Evolutionary conservation across 352 stramenopile species (phyloP), one percentile per base, ranked within the genome.

Genomic region (Aphanomyces stellatus): DNA sequence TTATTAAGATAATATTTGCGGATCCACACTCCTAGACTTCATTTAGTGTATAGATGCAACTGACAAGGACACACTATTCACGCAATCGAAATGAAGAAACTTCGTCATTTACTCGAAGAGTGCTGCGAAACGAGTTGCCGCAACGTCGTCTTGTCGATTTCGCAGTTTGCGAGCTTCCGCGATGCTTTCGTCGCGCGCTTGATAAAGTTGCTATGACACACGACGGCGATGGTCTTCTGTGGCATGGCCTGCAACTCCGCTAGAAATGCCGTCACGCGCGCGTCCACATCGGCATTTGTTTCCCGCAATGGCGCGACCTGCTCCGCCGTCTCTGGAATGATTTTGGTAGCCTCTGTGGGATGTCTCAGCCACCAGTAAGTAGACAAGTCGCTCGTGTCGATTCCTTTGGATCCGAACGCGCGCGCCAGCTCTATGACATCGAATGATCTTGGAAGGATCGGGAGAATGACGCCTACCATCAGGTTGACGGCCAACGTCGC

Each of bases 201-300:
- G 73, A 95, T 93, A 70, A 82, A 95, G 31, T 79, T 78, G 41
- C 85, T 93, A 71, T 95, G 86, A 22, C 86, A 82, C 28, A 95
- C 82, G 49, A 95, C 70, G 24, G 79, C 82, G 57, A 95, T 92
- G 66, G 91, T 79, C 33, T 75, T 56, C 61, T 92, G 74, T 13
- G 82, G 82, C 28, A 88, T 69, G 25, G 76, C 77, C n/a, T 60
- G 57, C 4, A 95, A 49, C 34, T 76, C 80, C 8, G 24, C 4
- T 15, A 92, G 59, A 53, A 95, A 90, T 27, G 74, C 73, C 19
- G 73, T 66, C 65, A 95, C 93, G n/a, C 86, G 76, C 25, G 46
- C 64, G 27, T 93, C 82, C 6, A 95, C 28, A 35, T 93, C 78
- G 4, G 65, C 67, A 24, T 69, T 71, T 1, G 64, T 81, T 63